phyloP scores from a whole-genome alignment of 495 filamentous ascomycete genomes.

The Lasiosphaeris hirsuta region DNA sequence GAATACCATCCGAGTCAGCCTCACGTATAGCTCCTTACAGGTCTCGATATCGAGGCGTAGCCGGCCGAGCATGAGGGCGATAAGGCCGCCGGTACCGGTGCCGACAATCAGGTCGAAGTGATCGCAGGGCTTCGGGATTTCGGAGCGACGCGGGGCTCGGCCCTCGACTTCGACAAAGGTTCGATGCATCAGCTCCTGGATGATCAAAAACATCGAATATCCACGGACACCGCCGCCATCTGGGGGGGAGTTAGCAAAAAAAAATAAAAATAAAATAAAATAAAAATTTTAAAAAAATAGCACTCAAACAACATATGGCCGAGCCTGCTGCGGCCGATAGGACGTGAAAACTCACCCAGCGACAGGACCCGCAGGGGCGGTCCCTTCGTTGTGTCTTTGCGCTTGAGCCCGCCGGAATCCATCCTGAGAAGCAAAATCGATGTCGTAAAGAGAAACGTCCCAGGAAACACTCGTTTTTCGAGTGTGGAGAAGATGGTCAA shows the following conservation, averaged over 20 bases:
- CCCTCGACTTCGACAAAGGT: conserved; percentile 85
- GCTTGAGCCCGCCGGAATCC: conserved; percentile 38
- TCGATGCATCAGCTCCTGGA: conserved; percentile 94
- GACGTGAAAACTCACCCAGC: conserved; percentile 59
- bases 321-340: too few relatives aligned
- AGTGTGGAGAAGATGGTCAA: background rate
- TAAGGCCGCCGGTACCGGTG: conserved; percentile 90
- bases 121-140: conserved; percentile 96
- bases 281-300: too few relatives aligned
- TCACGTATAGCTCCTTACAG: conserved; percentile 93
- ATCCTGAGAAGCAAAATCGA: conserved; percentile 8
- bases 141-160: conserved; percentile 72
- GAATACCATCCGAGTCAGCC: conserved; percentile 90
- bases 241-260: conserved; percentile 32
- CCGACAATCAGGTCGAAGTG: conserved; percentile 96
- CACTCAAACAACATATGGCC: too few relatives aligned
- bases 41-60: conserved; percentile 90
- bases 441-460: too few relatives aligned
- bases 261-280: too few relatives aligned
- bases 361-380: conserved; percentile 89
- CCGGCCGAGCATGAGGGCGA: conserved; percentile 93
- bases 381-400: conserved; percentile 92
- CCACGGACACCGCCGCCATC: conserved; percentile 96
- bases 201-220: conserved; percentile 93
- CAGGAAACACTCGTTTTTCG: too few relatives aligned